Evolutionary conservation across 805 yeast genomes (phyloP).

Genomic region (Ascoidea asiatica): DNA sequence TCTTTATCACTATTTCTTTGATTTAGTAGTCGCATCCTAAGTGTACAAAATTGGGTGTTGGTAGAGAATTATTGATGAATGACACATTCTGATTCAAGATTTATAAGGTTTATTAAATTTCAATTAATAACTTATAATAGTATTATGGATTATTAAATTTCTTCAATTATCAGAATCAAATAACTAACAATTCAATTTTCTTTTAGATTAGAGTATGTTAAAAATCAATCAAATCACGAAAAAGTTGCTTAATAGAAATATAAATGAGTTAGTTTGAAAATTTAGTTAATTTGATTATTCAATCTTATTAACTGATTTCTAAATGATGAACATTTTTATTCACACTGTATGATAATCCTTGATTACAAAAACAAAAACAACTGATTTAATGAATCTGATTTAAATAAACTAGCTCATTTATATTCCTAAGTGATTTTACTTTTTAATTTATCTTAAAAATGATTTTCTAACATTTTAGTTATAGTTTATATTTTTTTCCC

Average conservation of each 20-base stretch:
- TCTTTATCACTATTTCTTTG: slow-evolving; percentile 19
- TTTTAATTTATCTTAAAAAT: too few species aligned
- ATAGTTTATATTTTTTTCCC: too few species aligned
- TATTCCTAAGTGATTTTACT: not conserved
- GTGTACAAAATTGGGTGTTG: slow-evolving; percentile 42
- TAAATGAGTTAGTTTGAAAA: too few species aligned
- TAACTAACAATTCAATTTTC: slow-evolving; percentile 8
- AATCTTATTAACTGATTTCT: too few species aligned
- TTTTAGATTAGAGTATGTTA: not conserved
- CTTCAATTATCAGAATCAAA: slow-evolving; percentile 14
- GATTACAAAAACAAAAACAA: slow-evolving; percentile 26
- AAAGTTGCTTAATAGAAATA: not conserved
- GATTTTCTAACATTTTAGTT: not conserved
- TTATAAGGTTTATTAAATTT: not conserved
- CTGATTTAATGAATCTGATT: slow-evolving; percentile 44
- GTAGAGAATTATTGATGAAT: slow-evolving; percentile 34
- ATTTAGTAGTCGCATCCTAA: slow-evolving; percentile 30
- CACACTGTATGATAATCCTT: slow-evolving; percentile 39
- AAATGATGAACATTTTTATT: slow-evolving; percentile 30
- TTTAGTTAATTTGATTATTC: too few species aligned
- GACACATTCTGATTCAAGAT: not conserved
- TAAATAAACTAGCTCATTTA: not conserved
- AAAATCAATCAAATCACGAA: slow-evolving; percentile 1
- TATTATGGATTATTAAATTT: not conserved
- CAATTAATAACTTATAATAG: not conserved